A percentile compares a stretch with the other conserved stretches of the same genome.
Evolutionary conservation across 2,329 filamentous ascomycete genomes (phyloP).

Genomic region (Monosporascus cannonballus): DNA sequence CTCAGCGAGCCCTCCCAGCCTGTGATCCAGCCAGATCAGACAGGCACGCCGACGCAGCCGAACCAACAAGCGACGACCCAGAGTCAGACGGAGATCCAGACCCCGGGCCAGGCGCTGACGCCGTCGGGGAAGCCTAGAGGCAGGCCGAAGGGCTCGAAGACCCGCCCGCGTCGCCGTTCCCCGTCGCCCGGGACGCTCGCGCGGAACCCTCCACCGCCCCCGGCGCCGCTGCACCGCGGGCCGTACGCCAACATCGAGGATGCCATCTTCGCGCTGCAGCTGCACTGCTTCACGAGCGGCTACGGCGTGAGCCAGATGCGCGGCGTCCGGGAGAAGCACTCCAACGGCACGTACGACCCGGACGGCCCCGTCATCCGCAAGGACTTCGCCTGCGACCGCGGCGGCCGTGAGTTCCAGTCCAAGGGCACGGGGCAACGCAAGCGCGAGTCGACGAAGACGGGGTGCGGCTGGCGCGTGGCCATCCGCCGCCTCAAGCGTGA

Average conservation of each 20-base stretch:
- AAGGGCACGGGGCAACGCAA: constrained; percentile 23
- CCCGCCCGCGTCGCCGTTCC: constrained; percentile 2
- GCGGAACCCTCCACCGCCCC: constrained; percentile 2
- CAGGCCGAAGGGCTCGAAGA: background rate
- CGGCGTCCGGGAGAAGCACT: constrained; percentile 24
- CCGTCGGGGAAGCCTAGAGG: background rate
- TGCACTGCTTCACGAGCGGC: constrained; percentile 24
- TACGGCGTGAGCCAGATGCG: constrained; percentile 26
- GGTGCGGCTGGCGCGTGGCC: constrained; percentile 21
- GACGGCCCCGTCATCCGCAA: constrained; percentile 22
- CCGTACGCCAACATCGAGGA: constrained; percentile 22
- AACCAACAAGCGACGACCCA: background rate
- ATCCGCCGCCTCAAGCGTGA: constrained; percentile 22
- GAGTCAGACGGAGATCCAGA: background rate
- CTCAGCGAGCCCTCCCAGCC: background rate
- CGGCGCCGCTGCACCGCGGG: constrained; percentile 14
- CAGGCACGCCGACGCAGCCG: background rate
- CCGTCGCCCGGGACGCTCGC: background rate
- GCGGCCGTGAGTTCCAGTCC: constrained; percentile 24
- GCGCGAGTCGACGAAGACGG: constrained; percentile 22
- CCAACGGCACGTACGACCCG: constrained; percentile 24
- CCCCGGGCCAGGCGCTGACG: background rate
- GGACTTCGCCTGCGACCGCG: constrained; percentile 24
- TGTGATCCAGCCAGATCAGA: background rate
- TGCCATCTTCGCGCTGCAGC: constrained; percentile 23